A percentile compares a stretch with the other conserved stretches of the same genome.
Conservation (phyloP, 805 yeast genomes). For the Jamesozyma piceae region DNA sequence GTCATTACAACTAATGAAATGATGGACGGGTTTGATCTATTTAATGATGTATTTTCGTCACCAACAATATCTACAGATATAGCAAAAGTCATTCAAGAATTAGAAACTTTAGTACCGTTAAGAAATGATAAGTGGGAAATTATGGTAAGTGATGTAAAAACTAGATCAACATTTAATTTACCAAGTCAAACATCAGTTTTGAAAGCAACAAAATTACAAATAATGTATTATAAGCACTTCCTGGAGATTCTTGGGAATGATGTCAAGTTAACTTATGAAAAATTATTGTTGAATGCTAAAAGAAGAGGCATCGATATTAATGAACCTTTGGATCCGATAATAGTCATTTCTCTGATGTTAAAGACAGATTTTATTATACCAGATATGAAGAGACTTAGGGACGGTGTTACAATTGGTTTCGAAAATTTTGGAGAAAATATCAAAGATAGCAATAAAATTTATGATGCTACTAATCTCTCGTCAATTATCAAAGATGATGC, state of each 20-base stretch:
- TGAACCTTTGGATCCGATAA: constrained; percentile 36
- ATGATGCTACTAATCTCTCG: background rate
- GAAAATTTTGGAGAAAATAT: constrained; percentile 30
- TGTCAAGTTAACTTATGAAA: constrained; percentile 31
- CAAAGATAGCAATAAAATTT: background rate
- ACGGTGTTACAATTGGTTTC: constrained; percentile 39
- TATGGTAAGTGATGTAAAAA: constrained; percentile 50
- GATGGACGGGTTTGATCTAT: background rate
- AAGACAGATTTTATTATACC: constrained; percentile 32
- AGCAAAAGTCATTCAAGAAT: background rate
- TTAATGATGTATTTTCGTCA: background rate
- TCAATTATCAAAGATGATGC: background rate
- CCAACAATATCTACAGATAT: background rate
- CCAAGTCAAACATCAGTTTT: constrained; percentile 46
- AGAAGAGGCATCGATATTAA: constrained; percentile 42
- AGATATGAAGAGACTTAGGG: constrained; percentile 39
- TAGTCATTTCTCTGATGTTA: constrained; percentile 34
- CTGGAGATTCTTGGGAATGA: constrained; percentile 32
- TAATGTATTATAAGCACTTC: constrained; percentile 47
- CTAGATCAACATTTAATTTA: constrained; percentile 36
- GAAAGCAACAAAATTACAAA: constrained; percentile 46
- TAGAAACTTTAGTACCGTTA: background rate
- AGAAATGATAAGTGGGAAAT: constrained; percentile 16
- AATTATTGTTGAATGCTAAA: constrained; percentile 39
- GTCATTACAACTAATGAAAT: background rate